Percentiles rank a stretch among this genome's conserved stretches.
phyloP scores from a whole-genome alignment of 1,284 basidiomycete genomes.

The Trichosporon asahii region DNA sequence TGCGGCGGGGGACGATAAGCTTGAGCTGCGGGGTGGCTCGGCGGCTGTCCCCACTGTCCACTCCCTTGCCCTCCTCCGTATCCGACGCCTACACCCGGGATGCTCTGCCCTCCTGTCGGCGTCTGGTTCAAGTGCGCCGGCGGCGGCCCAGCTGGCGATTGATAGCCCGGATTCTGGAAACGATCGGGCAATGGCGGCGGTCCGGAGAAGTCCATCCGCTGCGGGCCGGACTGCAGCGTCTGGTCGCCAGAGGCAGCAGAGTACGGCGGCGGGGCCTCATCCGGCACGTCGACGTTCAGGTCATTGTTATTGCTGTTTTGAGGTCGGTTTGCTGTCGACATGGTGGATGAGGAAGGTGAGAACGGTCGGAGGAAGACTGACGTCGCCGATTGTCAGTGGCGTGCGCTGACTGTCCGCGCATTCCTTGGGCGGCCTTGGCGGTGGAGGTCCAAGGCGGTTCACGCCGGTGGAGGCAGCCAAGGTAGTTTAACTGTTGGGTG shows the following conservation, averaged over 20 bases:
- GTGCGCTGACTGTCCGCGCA: background rate
- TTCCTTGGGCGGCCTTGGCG: background rate
- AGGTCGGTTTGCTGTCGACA: background rate
- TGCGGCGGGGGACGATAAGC: conserved; percentile 1
- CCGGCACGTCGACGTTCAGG: conserved; percentile 27
- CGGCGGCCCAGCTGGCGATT: conserved; percentile 8
- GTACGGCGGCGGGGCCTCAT: conserved; percentile 44
- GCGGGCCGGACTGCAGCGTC: conserved; percentile 37
- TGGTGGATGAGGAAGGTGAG: background rate
- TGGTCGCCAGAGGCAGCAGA: conserved; percentile 25
- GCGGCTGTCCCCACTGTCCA: conserved; percentile 19
- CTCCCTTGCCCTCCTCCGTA: conserved; percentile 23
- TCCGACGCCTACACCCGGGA: conserved; percentile 41
- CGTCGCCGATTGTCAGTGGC: background rate
- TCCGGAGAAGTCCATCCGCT: conserved; percentile 46
- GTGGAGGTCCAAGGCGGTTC: background rate
- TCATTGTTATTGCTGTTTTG: conserved; percentile 10
- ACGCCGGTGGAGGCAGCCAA: background rate
- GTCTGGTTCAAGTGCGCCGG: conserved; percentile 13
- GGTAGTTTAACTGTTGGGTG: background rate
- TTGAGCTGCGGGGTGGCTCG: conserved; percentile 20
- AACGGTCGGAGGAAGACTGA: conserved; percentile 9
- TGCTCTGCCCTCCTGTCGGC: conserved; percentile 26
- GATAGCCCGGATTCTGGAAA: conserved; percentile 7
- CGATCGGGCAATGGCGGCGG: conserved; percentile 47